Conservation (phyloP, 2,329 filamentous ascomycete genomes). For the Trichocomaceae sp. region DNA sequence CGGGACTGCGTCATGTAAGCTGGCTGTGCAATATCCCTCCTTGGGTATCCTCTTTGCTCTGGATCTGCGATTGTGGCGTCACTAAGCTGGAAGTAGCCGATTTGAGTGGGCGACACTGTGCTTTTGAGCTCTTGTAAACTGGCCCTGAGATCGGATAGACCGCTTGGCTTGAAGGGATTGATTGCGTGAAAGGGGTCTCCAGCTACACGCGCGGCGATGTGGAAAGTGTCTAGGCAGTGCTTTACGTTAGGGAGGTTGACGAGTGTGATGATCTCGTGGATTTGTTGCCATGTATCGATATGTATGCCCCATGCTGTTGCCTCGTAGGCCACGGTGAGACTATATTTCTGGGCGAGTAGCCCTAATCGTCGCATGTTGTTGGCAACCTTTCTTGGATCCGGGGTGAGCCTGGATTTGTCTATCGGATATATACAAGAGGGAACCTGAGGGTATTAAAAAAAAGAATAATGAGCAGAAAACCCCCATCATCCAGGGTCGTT, state of each 20-base stretch:
- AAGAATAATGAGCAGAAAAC: too few species aligned
- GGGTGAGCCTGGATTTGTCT: neutral
- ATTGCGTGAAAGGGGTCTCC: slow-evolving; percentile 17
- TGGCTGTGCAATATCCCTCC: slow-evolving; percentile 15
- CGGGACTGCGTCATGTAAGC: slow-evolving; percentile 20
- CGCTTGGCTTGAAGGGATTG: slow-evolving; percentile 11
- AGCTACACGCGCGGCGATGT: slow-evolving; percentile 15
- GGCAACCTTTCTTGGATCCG: neutral
- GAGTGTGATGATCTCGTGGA: slow-evolving; percentile 12
- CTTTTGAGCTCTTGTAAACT: slow-evolving; percentile 16
- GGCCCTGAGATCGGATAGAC: slow-evolving; percentile 5
- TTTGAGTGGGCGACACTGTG: slow-evolving; percentile 12
- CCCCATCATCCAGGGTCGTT: too few species aligned
- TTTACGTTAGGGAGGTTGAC: slow-evolving; percentile 14
- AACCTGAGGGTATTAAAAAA: neutral
- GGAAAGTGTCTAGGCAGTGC: slow-evolving; percentile 16
- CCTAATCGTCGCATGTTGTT: slow-evolving; percentile 8
- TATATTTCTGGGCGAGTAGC: slow-evolving; percentile 18
- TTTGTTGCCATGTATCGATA: slow-evolving; percentile 14
- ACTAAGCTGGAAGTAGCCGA: slow-evolving; percentile 19
- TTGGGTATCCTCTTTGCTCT: slow-evolving; percentile 16
- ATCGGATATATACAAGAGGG: neutral
- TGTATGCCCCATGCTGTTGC: slow-evolving; percentile 12
- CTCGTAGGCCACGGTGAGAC: slow-evolving; percentile 17
- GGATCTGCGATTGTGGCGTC: slow-evolving; percentile 18